A percentile compares a stretch with the other conserved stretches of the same genome.
These are phyloP conservation scores for Sambucus nigra DNA, from an alignment of 129 eudicot genomes.

Conservation along the genomic window DNA sequence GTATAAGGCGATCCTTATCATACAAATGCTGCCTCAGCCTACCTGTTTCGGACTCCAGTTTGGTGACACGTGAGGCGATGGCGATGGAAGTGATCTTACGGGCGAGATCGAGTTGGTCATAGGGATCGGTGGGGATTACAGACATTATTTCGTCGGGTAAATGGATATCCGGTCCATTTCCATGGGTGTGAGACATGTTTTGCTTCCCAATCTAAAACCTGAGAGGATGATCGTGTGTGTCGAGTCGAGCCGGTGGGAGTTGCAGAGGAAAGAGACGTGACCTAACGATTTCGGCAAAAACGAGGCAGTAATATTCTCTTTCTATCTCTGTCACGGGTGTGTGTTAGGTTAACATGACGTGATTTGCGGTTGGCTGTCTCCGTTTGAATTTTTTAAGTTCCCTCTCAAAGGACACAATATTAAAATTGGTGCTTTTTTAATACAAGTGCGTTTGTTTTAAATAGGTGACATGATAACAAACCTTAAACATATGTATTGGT, in stretches of 20 bases:
- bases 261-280: constrained; percentile 14
- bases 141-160: constrained; percentile 72
- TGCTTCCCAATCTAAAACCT: constrained; percentile 24
- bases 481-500: too few relatives aligned
- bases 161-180: constrained; percentile 52
- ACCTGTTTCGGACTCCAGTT: constrained; percentile 67
- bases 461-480: too few relatives aligned
- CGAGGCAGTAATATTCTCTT: background rate
- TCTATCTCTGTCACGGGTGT: background rate
- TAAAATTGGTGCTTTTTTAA: too few relatives aligned
- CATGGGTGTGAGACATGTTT: constrained; percentile 24
- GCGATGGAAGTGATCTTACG: constrained; percentile 97
- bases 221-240: too few relatives aligned
- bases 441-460: too few relatives aligned
- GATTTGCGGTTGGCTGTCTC: constrained; percentile 13
- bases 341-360: background rate
- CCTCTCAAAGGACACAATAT: too few relatives aligned
- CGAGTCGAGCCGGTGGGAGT: too few relatives aligned
- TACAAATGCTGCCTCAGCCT: constrained; percentile 33
- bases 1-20: constrained; percentile 53
- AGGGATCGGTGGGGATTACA: constrained; percentile 86
- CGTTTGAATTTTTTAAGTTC: constrained; percentile 16
- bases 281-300: constrained; percentile 24
- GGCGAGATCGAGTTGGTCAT: constrained; percentile 89
- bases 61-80: constrained; percentile 81